phyloP scores from a whole-genome alignment of 1,284 basidiomycete species.

The Chondrostereum purpureum region DNA sequence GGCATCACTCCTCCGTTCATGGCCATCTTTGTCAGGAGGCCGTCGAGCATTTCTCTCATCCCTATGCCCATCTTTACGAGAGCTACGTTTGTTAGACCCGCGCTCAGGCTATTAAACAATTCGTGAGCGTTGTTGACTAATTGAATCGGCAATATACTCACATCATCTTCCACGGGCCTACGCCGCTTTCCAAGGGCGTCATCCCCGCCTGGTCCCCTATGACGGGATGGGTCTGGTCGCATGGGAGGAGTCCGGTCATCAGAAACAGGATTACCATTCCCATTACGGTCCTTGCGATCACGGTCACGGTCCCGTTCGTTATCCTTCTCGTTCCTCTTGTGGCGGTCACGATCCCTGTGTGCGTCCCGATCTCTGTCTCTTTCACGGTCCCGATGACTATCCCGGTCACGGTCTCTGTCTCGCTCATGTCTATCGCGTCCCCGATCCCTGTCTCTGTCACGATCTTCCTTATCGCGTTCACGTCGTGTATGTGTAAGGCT shows the following conservation, averaged over 20 bases:
- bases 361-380: conserved; percentile 29
- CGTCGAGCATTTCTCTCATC: conserved; percentile 61
- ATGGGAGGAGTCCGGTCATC: conserved; percentile 51
- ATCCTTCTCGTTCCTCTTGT: conserved; percentile 43
- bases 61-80: conserved; percentile 68
- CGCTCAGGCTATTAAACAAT: conserved; percentile 50
- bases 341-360: conserved; percentile 34
- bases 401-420: conserved; percentile 15
- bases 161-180: conserved; percentile 61
- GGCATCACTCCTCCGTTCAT: conserved; percentile 58
- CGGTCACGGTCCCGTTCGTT: conserved; percentile 48
- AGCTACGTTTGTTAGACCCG: conserved; percentile 57
- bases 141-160: conserved; percentile 28
- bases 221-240: conserved; percentile 52
- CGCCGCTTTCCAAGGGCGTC: conserved; percentile 54
- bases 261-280: conserved; percentile 18
- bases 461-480: conserved; percentile 34
- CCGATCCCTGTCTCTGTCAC: conserved; percentile 35
- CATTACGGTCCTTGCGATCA: conserved; percentile 32
- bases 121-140: conserved; percentile 12
- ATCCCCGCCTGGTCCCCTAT: conserved; percentile 42
- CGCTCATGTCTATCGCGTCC: conserved; percentile 21
- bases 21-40: conserved; percentile 57
- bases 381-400: conserved; percentile 34
- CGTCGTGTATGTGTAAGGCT: conserved; percentile 40